Evolutionary conservation across 2,329 filamentous ascomycete species (phyloP).

Genomic region (Daldinia eschscholtzii): DNA sequence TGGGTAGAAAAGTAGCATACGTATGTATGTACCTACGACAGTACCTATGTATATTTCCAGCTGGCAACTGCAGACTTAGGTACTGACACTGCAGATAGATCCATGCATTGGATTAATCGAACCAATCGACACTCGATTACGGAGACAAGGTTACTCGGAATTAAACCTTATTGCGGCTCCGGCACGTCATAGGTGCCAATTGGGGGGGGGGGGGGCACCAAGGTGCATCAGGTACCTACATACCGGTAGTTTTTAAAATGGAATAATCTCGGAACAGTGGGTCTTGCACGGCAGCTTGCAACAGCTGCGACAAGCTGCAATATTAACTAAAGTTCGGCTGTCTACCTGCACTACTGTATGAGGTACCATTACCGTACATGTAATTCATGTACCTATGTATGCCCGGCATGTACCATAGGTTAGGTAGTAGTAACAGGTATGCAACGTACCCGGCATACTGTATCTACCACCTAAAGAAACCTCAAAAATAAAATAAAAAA

Average conservation of each 20-base stretch:
- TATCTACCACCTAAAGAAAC: neutral
- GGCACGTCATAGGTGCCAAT: conserved; percentile 34
- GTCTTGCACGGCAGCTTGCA: conserved; percentile 20
- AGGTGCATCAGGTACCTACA: conserved; percentile 6
- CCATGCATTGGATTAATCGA: conserved; percentile 11
- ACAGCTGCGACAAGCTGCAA: conserved; percentile 1
- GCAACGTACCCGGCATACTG: neutral
- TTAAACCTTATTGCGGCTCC: conserved; percentile 32
- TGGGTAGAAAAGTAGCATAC: conserved; percentile 27
- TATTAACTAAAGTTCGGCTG: too few species aligned
- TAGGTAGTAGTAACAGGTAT: neutral
- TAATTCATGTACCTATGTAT: too few species aligned
- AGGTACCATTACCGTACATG: too few species aligned
- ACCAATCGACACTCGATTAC: conserved; percentile 33
- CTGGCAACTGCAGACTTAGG: conserved; percentile 1
- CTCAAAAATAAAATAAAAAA: conserved; percentile 21
- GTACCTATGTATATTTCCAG: conserved; percentile 1
- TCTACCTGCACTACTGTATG: too few species aligned
- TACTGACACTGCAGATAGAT: neutral
- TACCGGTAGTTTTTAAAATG: conserved; percentile 6
- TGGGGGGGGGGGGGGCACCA: neutral
- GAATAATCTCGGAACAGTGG: conserved; percentile 32
- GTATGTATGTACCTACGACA: conserved; percentile 16
- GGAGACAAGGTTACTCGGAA: conserved; percentile 17
- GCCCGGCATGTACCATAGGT: neutral